Percentiles rank a stretch among this genome's conserved stretches.
Conservation (phyloP, 2,329 filamentous ascomycete species). For the Blastomyces gilchristii region DNA sequence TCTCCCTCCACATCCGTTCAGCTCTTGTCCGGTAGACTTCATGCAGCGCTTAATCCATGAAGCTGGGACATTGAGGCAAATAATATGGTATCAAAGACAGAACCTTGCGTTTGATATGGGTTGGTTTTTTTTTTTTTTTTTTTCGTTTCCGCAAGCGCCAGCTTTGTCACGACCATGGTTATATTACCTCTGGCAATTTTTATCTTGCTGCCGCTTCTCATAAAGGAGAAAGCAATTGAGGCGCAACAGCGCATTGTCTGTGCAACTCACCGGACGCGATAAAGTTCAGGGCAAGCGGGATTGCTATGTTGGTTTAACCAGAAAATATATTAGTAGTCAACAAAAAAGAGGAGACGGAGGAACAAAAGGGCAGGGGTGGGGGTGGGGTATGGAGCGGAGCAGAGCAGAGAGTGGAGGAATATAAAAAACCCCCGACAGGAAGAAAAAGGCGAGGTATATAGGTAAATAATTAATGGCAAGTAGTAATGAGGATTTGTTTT, state of each 20-base stretch:
- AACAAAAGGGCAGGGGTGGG: background rate
- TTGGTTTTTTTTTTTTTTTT: too few species aligned
- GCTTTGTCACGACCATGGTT: background rate
- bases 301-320: conserved; percentile 43
- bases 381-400: background rate
- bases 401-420: too few species aligned
- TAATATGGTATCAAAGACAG: background rate
- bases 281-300: conserved; percentile 78
- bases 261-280: conserved; percentile 77
- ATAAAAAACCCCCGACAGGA: background rate
- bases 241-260: conserved; percentile 26
- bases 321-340: conserved; percentile 3
- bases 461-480: background rate
- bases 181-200: background rate
- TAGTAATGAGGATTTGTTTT: background rate
- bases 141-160: background rate
- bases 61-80: background rate
- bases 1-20: background rate
- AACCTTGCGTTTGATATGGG: background rate
- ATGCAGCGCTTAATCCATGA: background rate
- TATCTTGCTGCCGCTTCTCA: conserved; percentile 50
- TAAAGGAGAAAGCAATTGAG: conserved; percentile 19
- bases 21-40: background rate
- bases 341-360: background rate
- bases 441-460: background rate